phyloP scores from a whole-genome alignment of 1,139 yeast genomes.

The Saccharomyces hybrid region DNA sequence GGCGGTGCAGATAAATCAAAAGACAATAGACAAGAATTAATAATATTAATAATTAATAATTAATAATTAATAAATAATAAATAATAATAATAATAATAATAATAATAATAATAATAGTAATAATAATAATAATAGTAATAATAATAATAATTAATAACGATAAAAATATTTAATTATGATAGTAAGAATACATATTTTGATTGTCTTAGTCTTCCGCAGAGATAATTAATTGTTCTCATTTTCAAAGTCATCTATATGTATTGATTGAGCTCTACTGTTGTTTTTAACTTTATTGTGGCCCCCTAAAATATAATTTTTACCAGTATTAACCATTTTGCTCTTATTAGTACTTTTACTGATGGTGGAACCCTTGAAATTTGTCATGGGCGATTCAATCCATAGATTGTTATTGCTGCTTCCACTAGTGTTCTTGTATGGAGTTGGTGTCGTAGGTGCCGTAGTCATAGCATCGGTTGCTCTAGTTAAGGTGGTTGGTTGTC shows the following conservation, averaged over 20 bases:
- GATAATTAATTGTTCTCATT: not conserved
- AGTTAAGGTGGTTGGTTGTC: constrained; percentile 1
- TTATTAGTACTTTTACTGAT: constrained; percentile 6
- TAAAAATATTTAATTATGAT: not conserved
- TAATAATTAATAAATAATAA: not conserved
- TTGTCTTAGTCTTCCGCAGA: not conserved
- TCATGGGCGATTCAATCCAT: constrained; percentile 14
- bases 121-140: not conserved
- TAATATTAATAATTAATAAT: not conserved
- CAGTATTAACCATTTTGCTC: constrained; percentile 26
- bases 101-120: not conserved
- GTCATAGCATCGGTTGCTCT: constrained; percentile 6
- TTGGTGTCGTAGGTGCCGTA: not conserved
- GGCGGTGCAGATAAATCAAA: not conserved
- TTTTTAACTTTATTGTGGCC: constrained; percentile 27
- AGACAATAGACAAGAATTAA: not conserved
- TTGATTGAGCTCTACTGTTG: constrained; percentile 31
- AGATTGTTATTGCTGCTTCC: constrained; percentile 6
- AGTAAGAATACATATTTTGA: not conserved
- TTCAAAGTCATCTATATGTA: constrained; percentile 31
- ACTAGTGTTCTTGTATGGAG: constrained; percentile 1
- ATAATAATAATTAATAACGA: not conserved
- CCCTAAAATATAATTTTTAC: constrained; percentile 31
- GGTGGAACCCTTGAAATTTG: constrained; percentile 5
- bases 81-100: not conserved